Conservation (phyloP, 306 rosid genomes). For the Hippophae tibetana region DNA sequence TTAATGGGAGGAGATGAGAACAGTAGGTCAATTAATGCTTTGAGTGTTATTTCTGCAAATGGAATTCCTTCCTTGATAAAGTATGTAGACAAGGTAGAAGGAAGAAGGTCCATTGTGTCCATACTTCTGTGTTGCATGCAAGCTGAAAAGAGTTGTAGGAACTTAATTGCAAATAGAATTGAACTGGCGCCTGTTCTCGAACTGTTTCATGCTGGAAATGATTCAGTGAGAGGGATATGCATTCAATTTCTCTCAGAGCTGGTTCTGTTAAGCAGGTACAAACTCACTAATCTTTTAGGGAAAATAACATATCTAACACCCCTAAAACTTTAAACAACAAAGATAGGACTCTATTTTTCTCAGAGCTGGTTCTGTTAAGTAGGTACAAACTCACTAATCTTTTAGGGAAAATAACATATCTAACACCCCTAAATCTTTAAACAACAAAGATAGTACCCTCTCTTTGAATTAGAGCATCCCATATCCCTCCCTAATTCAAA, state of each 20-base stretch:
- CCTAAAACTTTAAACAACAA: no score
- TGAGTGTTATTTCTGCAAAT: conserved; percentile 51
- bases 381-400: conserved; percentile 28
- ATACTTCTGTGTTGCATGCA: conserved; percentile 79
- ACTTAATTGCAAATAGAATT: conserved; percentile 52
- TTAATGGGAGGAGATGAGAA: conserved; percentile 72
- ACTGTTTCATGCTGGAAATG: conserved; percentile 71
- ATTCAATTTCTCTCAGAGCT: conserved; percentile 77
- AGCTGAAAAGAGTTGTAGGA: conserved; percentile 61
- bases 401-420: background rate
- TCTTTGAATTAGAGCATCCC: no score
- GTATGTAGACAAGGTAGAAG: conserved; percentile 46
- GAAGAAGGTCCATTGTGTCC: conserved; percentile 58
- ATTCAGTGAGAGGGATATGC: conserved; percentile 54
- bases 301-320: background rate
- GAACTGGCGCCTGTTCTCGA: conserved; percentile 60
- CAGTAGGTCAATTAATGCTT: conserved; percentile 56
- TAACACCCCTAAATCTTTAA: no score
- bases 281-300: background rate
- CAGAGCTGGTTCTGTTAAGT: conserved; percentile 72
- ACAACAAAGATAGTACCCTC: no score
- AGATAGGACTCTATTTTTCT: conserved; percentile 40
- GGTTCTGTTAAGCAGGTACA: conserved; percentile 65
- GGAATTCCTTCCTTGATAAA: conserved; percentile 63
- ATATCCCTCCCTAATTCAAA: no score